Base-by-base conservation (phyloP, 2,329 filamentous ascomycete species). In the Fusarium sp. region DNA sequence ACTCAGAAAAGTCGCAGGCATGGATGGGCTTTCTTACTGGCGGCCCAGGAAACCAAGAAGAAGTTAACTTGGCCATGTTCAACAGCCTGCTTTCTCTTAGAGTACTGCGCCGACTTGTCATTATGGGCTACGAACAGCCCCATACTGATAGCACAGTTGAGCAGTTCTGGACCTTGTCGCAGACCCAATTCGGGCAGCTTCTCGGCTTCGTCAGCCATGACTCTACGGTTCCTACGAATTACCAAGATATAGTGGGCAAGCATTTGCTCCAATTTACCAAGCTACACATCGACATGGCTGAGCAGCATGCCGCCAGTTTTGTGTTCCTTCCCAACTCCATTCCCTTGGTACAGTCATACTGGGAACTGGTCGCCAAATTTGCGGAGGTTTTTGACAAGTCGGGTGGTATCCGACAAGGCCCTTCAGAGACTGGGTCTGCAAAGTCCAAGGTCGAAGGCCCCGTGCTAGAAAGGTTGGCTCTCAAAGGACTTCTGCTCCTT, bases 191-290 rank as follows among this genome's bases (percentile, higher is more conserved):
- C 68, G 90, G 89, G n/a, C 86, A 91, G 42, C 90, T 97, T 65
- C 86, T 97, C 37, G 82, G 82, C 25, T 87, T 91, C 63, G 83
- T 91, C 54, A 85, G 85, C 69, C 83, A 86, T 43, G 85, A 88
- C 51, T 85, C 85, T n/a, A 80, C 82, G 8, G 78, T 87, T 4
- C 80, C 90, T 3, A 78, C 84, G 6, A 79, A 82, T 6, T 86
- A 89, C 25, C 87, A 88, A 62, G 87, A 86, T 37, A 77, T 91
- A 25, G 82, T 97, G n/a, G 92, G 92, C 70, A 97, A 94, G 77
- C 94, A 98, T 76, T 84, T 97, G 4, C 82, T 98, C 43, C 94
- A 98, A 76, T 90, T 98, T 51, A 90, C 94, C 5, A 99, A 98
- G 80, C 83, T 99, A 5, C 96, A 98, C 77, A 86, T 97, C 41